These are phyloP conservation scores for Salix koriyanagi DNA, from an alignment of 345 rosid genomes.

Conservation along the genomic window DNA sequence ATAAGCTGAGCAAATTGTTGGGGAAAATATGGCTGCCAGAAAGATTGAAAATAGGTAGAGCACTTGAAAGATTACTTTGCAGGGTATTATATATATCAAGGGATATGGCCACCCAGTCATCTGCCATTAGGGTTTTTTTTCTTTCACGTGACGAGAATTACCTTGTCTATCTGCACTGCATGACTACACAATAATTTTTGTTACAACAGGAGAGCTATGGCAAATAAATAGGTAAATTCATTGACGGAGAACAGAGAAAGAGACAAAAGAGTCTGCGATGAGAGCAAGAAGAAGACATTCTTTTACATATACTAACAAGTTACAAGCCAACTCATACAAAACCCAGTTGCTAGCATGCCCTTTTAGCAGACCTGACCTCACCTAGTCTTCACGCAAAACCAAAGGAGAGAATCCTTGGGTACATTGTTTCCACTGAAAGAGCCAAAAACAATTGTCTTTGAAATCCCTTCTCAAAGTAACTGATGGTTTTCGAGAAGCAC, in stretches of 20 bases:
- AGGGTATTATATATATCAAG: background rate
- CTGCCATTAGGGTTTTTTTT: too few species aligned
- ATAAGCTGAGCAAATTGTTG: background rate
- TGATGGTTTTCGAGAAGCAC: background rate
- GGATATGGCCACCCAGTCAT: too few species aligned
- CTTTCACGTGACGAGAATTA: too few species aligned
- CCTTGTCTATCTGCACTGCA: too few species aligned
- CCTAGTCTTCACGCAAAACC: constrained; percentile 15
- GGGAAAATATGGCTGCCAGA: background rate
- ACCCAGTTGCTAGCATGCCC: constrained; percentile 7
- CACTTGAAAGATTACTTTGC: background rate
- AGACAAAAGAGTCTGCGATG: constrained; percentile 18
- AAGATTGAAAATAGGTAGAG: background rate
- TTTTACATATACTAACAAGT: constrained; percentile 11
- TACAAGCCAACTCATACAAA: background rate
- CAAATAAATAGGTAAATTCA: background rate
- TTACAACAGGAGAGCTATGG: too few species aligned
- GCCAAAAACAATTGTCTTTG: background rate
- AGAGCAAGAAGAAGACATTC: constrained; percentile 17
- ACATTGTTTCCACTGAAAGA: background rate
- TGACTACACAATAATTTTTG: too few species aligned
- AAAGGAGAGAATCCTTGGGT: constrained; percentile 8
- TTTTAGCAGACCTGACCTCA: constrained; percentile 17
- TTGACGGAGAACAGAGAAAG: constrained; percentile 5
- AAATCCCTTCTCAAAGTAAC: background rate